Percentiles rank a stretch among this genome's conserved stretches.
Evolutionary conservation across 73 alveolate genomes (phyloP).

Genomic region (Effrenium voratum): DNA sequence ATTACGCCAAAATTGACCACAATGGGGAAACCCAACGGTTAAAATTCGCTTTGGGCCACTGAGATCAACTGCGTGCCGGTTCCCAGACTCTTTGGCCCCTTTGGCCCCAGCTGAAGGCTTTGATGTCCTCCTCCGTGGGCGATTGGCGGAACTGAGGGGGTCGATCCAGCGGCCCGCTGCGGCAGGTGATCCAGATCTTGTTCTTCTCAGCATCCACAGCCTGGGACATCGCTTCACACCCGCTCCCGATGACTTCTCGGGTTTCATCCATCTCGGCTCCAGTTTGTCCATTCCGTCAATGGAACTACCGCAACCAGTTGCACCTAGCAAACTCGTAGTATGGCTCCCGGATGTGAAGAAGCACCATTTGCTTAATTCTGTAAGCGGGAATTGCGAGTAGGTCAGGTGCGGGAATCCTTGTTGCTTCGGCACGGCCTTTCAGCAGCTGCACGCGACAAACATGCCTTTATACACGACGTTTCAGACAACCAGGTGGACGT

Average conservation of each 20-base stretch:
- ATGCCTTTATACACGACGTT: no score
- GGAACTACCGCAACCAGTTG: background rate
- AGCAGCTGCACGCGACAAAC: no score
- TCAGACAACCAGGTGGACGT: no score
- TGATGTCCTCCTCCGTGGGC: slow-evolving; percentile 15
- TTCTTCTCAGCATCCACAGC: background rate
- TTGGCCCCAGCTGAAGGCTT: background rate
- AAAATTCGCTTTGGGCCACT: background rate
- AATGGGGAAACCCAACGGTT: background rate
- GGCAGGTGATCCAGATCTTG: background rate
- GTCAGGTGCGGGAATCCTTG: no score
- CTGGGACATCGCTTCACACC: background rate
- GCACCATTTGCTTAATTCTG: background rate
- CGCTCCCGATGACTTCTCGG: no score
- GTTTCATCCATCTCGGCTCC: background rate
- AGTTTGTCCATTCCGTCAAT: background rate
- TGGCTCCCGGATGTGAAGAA: background rate
- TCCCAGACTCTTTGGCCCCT: background rate
- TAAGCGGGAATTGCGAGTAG: background rate
- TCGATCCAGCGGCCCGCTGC: slow-evolving; percentile 27
- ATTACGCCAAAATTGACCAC: background rate
- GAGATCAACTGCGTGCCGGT: background rate
- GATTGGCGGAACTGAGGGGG: slow-evolving; percentile 21
- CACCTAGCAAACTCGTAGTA: background rate
- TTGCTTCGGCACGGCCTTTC: no score